These are phyloP conservation scores for Colletotrichum neosansevieriae DNA, from an alignment of 2,329 filamentous ascomycete species.

Conservation along the genomic window DNA sequence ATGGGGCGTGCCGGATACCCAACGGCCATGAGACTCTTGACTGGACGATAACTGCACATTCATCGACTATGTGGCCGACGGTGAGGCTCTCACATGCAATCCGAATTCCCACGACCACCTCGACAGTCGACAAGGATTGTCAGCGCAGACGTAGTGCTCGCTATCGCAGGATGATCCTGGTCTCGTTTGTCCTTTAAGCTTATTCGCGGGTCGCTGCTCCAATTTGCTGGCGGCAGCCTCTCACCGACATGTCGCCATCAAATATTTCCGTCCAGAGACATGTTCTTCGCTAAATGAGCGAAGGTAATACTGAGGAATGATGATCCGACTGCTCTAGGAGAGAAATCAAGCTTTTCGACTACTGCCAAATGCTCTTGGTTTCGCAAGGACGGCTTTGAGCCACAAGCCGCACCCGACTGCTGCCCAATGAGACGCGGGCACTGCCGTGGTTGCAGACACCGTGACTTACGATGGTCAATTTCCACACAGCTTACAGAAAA, in stretches of 20 bases:
- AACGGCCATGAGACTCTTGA: constrained; percentile 10
- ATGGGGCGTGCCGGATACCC: constrained; percentile 17
- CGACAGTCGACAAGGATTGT: not conserved
- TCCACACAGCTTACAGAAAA: too few relatives aligned
- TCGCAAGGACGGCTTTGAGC: not conserved
- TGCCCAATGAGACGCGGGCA: too few relatives aligned
- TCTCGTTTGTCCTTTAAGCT: constrained; percentile 22
- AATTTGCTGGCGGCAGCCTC: not conserved
- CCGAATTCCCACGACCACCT: not conserved
- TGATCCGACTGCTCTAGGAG: not conserved
- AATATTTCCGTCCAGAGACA: not conserved
- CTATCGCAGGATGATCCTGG: constrained; percentile 10
- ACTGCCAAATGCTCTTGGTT: constrained; percentile 12
- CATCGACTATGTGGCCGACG: too few relatives aligned
- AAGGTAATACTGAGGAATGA: not conserved
- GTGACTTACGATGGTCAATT: too few relatives aligned
- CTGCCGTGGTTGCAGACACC: too few relatives aligned
- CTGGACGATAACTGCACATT: not conserved
- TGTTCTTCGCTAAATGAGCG: not conserved
- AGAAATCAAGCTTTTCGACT: constrained; percentile 32
- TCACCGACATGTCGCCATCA: constrained; percentile 7
- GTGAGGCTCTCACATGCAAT: too few relatives aligned
- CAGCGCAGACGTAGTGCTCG: not conserved
- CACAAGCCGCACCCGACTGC: too few relatives aligned
- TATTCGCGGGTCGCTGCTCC: constrained; percentile 21